Evolutionary conservation across 306 rosid genomes (phyloP).

Genomic region (Dryas octopetala): DNA sequence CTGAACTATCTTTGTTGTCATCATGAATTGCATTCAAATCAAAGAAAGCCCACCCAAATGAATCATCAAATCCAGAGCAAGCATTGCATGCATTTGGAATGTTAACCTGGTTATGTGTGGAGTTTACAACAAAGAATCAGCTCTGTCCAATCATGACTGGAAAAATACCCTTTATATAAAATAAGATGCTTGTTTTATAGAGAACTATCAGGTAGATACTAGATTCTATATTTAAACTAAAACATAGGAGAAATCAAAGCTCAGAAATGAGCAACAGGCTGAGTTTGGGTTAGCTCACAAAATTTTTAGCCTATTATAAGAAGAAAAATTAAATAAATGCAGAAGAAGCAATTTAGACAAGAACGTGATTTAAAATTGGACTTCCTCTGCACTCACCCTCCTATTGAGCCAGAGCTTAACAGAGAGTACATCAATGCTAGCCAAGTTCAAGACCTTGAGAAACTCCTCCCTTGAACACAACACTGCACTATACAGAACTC

Average conservation of each 20-base stretch:
- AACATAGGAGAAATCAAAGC: not conserved
- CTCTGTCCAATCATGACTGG: not conserved
- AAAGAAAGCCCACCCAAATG: conserved; percentile 60
- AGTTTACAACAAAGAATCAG: conserved; percentile 12
- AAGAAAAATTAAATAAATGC: not conserved
- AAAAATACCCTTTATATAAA: not conserved
- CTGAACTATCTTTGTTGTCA: conserved; percentile 37
- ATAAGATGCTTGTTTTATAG: not conserved
- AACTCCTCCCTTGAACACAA: conserved; percentile 53
- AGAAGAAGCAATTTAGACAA: not conserved
- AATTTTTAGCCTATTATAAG: not conserved
- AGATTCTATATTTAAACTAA: not conserved
- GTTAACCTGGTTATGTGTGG: conserved; percentile 40
- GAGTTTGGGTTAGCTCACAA: not conserved
- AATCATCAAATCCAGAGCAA: conserved; percentile 41
- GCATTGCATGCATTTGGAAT: conserved; percentile 53
- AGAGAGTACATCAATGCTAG: conserved; percentile 49
- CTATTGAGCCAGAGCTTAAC: conserved; percentile 48
- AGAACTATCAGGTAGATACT: not conserved
- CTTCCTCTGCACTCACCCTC: conserved; percentile 39
- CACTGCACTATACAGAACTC: conserved; percentile 50
- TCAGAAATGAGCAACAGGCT: not conserved
- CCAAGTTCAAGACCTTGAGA: conserved; percentile 53
- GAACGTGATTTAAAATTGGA: not conserved
- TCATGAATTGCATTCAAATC: conserved; percentile 53